Conservation (phyloP, 2,329 filamentous ascomycete species). For the Clarireedia monteithiana region DNA sequence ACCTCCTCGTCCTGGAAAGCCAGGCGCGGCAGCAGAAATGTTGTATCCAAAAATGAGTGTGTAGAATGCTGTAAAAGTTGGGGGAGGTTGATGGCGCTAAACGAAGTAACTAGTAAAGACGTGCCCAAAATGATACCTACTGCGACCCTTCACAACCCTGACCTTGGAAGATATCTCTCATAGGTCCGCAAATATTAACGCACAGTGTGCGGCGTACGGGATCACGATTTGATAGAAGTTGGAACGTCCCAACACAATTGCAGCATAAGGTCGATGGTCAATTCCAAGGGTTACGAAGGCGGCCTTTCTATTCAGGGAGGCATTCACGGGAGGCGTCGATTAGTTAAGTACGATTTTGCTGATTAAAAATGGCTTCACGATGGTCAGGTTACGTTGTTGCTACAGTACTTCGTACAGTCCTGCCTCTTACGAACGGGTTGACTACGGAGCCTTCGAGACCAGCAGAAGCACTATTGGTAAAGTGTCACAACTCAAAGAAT, state of each 20-base stretch:
- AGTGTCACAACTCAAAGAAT: neutral
- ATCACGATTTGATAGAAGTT: slow-evolving; percentile 2
- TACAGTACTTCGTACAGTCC: neutral
- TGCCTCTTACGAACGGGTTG: too few relatives aligned
- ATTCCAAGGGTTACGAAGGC: too few relatives aligned
- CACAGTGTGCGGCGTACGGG: neutral
- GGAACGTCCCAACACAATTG: neutral
- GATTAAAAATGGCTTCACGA: too few relatives aligned
- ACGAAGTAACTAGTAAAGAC: slow-evolving; percentile 7
- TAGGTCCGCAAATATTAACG: neutral
- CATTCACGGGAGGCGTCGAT: too few relatives aligned
- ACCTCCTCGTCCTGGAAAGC: slow-evolving; percentile 10
- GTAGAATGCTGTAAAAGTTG: slow-evolving; percentile 1
- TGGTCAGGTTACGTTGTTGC: neutral
- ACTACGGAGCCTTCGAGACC: neutral
- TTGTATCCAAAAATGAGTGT: slow-evolving; percentile 8
- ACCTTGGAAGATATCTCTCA: slow-evolving; percentile 6
- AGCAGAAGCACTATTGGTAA: neutral
- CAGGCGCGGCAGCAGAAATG: slow-evolving; percentile 9
- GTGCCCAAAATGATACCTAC: slow-evolving; percentile 2
- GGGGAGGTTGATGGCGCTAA: slow-evolving; percentile 8
- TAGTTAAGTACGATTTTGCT: too few relatives aligned
- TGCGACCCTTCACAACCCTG: too few relatives aligned
- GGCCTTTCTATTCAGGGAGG: too few relatives aligned
- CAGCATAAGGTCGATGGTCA: neutral